A percentile compares a stretch with the other conserved stretches of the same genome.
These are phyloP conservation scores for Suillus placidus DNA, from an alignment of 768 basidiomycete genomes.

Conservation along the genomic window DNA sequence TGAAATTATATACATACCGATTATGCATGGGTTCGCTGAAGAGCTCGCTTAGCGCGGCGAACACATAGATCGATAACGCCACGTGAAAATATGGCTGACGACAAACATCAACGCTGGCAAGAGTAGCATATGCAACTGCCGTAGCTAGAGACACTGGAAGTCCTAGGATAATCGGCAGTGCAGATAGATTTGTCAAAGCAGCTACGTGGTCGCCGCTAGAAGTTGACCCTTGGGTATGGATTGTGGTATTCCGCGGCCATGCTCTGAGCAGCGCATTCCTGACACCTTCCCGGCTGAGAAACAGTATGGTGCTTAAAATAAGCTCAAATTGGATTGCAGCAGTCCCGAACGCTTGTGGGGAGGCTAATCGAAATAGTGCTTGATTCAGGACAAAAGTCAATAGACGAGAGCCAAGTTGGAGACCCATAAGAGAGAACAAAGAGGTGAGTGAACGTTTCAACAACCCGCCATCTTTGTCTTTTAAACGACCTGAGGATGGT, in stretches of 20 bases:
- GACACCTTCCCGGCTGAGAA: constrained; percentile 92
- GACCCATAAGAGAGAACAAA: constrained; percentile 70
- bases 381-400: constrained; percentile 93
- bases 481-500: neutral
- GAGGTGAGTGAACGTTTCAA: constrained; percentile 41
- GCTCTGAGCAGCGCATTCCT: constrained; percentile 82
- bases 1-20: constrained; percentile 40
- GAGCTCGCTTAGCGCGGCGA: constrained; percentile 78
- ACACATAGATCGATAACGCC: constrained; percentile 70
- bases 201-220: constrained; percentile 10
- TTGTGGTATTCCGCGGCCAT: constrained; percentile 24
- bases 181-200: constrained; percentile 48
- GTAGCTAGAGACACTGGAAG: constrained; percentile 61
- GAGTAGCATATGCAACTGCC: constrained; percentile 53
- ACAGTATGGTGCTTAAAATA: constrained; percentile 85
- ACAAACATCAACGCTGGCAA: constrained; percentile 55
- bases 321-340: constrained; percentile 96
- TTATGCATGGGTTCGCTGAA: constrained; percentile 84
- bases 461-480: constrained; percentile 18
- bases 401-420: constrained; percentile 83
- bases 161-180: constrained; percentile 71
- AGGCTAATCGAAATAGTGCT: constrained; percentile 77
- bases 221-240: constrained; percentile 4
- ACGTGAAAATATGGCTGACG: constrained; percentile 65
- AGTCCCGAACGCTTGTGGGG: constrained; percentile 85